These are phyloP conservation scores for Fusarium pseudoanthophilum DNA, from an alignment of 2,329 filamentous ascomycete genomes.

Conservation along the genomic window DNA sequence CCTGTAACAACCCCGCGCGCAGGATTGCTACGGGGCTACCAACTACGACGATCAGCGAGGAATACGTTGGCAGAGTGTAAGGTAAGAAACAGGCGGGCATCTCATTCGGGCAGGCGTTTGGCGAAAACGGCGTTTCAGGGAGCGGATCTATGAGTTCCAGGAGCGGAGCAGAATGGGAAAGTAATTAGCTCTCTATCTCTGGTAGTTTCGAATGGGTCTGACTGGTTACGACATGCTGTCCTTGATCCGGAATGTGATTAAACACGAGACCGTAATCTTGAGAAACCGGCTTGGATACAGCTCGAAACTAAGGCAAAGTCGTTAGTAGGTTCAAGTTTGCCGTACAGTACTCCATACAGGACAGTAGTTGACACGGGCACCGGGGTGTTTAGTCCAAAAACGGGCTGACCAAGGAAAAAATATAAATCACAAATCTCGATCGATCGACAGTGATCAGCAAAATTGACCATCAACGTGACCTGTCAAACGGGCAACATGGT, in stretches of 20 bases:
- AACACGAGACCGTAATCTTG: background rate
- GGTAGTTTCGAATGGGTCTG: background rate
- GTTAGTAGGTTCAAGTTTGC: background rate
- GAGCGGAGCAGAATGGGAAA: slow-evolving; percentile 12
- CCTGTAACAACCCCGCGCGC: background rate
- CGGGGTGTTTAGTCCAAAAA: slow-evolving; percentile 7
- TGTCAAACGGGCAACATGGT: slow-evolving; percentile 25
- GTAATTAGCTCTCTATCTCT: slow-evolving; percentile 14
- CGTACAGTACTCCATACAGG: background rate
- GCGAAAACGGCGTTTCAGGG: slow-evolving; percentile 41
- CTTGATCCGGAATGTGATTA: slow-evolving; percentile 14
- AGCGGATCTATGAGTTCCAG: slow-evolving; percentile 11
- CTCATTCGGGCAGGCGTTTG: slow-evolving; percentile 14
- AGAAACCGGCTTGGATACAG: slow-evolving; percentile 16
- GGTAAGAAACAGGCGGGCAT: background rate
- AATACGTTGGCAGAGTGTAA: background rate
- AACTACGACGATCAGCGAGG: slow-evolving; percentile 5
- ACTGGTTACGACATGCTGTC: background rate
- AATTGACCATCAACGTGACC: slow-evolving; percentile 24
- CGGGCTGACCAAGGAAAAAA: slow-evolving; percentile 1
- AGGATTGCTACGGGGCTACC: background rate
- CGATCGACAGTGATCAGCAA: slow-evolving; percentile 38
- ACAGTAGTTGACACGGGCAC: background rate
- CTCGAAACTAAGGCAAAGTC: slow-evolving; percentile 1
- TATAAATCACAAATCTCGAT: slow-evolving; percentile 37